These are phyloP conservation scores for Xylaria intraflava DNA, from an alignment of 495 filamentous ascomycete species.

Conservation along the genomic window DNA sequence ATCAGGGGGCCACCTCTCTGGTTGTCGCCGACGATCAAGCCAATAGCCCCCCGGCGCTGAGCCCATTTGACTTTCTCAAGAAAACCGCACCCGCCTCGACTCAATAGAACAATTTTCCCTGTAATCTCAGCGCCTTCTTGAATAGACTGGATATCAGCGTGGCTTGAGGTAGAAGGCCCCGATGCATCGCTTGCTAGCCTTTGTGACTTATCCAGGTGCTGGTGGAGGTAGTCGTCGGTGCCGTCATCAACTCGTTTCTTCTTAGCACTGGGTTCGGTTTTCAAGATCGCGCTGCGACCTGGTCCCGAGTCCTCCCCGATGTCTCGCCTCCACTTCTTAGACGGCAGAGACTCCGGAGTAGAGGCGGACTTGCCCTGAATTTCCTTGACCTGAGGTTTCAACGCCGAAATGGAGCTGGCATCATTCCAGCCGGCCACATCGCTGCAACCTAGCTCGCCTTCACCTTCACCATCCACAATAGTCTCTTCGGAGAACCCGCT, in stretches of 20 bases:
- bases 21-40: slow-evolving; percentile 91
- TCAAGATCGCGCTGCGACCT: slow-evolving; percentile 17
- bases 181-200: slow-evolving; percentile 25
- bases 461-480: slow-evolving; percentile 53
- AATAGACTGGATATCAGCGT: slow-evolving; percentile 91
- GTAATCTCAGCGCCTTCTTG: slow-evolving; percentile 92
- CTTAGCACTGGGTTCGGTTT: slow-evolving; percentile 17
- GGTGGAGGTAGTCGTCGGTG: slow-evolving; percentile 86
- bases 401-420: slow-evolving; percentile 30
- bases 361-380: slow-evolving; percentile 28
- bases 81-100: slow-evolving; percentile 91
- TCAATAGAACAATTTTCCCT: slow-evolving; percentile 85
- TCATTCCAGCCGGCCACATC: slow-evolving; percentile 91
- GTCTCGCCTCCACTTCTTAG: slow-evolving; percentile 22
- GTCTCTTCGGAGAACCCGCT: slow-evolving; percentile 79
- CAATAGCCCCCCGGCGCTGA: slow-evolving; percentile 79
- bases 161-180: slow-evolving; percentile 42
- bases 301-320: slow-evolving; percentile 18
- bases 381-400: slow-evolving; percentile 23
- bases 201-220: slow-evolving; percentile 42
- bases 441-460: slow-evolving; percentile 93
- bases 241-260: slow-evolving; percentile 56
- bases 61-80: slow-evolving; percentile 96
- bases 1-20: slow-evolving; percentile 78
- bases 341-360: slow-evolving; percentile 23